Evolutionary conservation across 805 yeast species (phyloP).

Genomic region (Candida sanyiensis): DNA sequence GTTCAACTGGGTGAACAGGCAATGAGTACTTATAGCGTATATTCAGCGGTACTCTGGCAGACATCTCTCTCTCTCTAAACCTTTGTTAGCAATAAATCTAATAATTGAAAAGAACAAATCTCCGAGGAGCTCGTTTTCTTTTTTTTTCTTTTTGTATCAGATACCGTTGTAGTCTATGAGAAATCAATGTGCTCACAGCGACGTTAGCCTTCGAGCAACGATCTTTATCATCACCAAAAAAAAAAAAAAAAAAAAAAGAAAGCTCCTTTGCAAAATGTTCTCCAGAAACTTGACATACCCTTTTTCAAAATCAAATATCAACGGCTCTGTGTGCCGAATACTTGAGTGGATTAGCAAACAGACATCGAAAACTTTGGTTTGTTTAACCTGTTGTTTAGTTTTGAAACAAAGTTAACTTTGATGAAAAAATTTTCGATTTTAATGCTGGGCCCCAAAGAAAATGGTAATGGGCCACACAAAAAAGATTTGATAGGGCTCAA

Average conservation of each 20-base stretch:
- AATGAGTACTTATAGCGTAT: conserved; percentile 45
- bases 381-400: too few species aligned
- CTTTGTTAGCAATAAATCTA: background rate
- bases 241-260: background rate
- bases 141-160: conserved; percentile 40
- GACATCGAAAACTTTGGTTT: conserved; percentile 7
- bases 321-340: conserved; percentile 4
- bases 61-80: conserved; percentile 23
- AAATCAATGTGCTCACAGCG: conserved; percentile 68
- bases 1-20: conserved; percentile 45
- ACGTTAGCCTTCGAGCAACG: conserved; percentile 41
- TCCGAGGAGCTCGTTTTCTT: background rate
- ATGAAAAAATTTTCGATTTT: background rate
- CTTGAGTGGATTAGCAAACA: background rate
- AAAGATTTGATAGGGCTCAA: too few species aligned
- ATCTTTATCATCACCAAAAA: conserved; percentile 27
- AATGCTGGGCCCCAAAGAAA: too few species aligned
- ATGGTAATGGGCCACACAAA: too few species aligned
- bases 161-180: conserved; percentile 97
- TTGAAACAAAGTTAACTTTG: too few species aligned
- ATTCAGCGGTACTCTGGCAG: conserved; percentile 27
- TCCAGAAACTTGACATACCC: background rate
- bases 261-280: background rate
- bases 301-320: background rate
- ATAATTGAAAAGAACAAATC: background rate